Evolutionary conservation across 129 eudicot genomes (phyloP).

Genomic region (Flaveria sonorensis): DNA sequence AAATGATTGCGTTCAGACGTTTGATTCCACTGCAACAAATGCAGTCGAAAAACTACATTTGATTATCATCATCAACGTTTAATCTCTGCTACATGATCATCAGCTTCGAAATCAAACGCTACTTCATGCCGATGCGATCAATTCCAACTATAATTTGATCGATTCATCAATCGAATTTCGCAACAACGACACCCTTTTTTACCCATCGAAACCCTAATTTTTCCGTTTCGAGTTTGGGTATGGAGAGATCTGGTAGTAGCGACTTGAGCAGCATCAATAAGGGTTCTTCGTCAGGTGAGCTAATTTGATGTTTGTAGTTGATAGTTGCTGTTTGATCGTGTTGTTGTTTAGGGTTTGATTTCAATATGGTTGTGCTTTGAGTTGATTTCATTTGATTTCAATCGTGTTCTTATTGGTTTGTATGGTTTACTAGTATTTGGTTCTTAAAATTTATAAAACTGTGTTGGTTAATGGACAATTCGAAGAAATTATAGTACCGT

Average conservation of each 20-base stretch:
- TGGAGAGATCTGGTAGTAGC: constrained; percentile 39
- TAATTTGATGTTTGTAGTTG: background rate
- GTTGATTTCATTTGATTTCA: background rate
- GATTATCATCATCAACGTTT: background rate
- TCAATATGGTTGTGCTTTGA: background rate
- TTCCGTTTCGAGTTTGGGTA: constrained; percentile 18
- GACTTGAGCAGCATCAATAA: constrained; percentile 16
- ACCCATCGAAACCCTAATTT: constrained; percentile 28
- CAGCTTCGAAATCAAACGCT: no score
- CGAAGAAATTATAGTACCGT: background rate
- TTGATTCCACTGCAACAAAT: constrained; percentile 13
- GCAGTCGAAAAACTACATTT: background rate
- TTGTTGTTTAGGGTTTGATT: background rate
- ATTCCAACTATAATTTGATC: constrained; percentile 15
- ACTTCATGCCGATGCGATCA: no score
- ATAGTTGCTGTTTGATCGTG: constrained; percentile 11
- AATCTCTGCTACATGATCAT: no score
- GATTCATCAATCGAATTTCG: constrained; percentile 20
- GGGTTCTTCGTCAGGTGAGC: constrained; percentile 25
- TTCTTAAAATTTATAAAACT: constrained; percentile 5
- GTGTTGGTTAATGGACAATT: constrained; percentile 17
- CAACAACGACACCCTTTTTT: background rate
- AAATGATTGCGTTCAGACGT: constrained; percentile 20
- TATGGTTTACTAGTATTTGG: constrained; percentile 8
- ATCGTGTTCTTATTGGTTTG: background rate